Conservation (phyloP, 768 basidiomycete species). For the Collybia mongolica region DNA sequence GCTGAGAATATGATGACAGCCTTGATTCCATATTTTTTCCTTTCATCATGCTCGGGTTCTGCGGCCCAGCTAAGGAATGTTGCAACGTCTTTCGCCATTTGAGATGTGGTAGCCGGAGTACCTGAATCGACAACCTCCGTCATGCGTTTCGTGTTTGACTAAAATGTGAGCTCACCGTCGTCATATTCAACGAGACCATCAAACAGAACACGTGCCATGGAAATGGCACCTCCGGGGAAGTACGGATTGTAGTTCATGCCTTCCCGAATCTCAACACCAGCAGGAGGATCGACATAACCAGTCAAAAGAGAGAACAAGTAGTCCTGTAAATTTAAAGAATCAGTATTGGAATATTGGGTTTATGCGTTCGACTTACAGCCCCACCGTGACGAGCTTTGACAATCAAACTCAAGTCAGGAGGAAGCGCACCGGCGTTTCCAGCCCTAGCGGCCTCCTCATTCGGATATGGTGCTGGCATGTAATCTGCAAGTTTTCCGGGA, state of each 20-base stretch:
- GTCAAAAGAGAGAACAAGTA: slow-evolving; percentile 97
- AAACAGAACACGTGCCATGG: slow-evolving; percentile 96
- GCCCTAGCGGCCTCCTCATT: slow-evolving; percentile 98
- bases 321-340: slow-evolving; percentile 52
- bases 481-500: slow-evolving; percentile 97
- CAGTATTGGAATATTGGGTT: neutral
- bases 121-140: slow-evolving; percentile 37
- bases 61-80: slow-evolving; percentile 97
- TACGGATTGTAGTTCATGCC: slow-evolving; percentile 99
- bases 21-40: slow-evolving; percentile 96
- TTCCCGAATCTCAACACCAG: slow-evolving; percentile 91
- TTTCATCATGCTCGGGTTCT: slow-evolving; percentile 96
- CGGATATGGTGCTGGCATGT: slow-evolving; percentile 92
- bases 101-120: slow-evolving; percentile 94
- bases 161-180: slow-evolving; percentile 59
- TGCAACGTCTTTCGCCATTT: slow-evolving; percentile 99
- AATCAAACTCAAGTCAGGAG: slow-evolving; percentile 96
- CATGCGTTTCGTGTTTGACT: neutral
- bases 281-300: slow-evolving; percentile 95
- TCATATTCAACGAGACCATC: slow-evolving; percentile 97
- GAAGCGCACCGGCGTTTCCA: slow-evolving; percentile 90
- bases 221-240: slow-evolving; percentile 98
- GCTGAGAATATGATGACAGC: slow-evolving; percentile 91
- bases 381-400: slow-evolving; percentile 98
- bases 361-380: slow-evolving; percentile 55